Base-by-base conservation (phyloP, 352 stramenopile species). In the Globisporangium cystogenes region DNA sequence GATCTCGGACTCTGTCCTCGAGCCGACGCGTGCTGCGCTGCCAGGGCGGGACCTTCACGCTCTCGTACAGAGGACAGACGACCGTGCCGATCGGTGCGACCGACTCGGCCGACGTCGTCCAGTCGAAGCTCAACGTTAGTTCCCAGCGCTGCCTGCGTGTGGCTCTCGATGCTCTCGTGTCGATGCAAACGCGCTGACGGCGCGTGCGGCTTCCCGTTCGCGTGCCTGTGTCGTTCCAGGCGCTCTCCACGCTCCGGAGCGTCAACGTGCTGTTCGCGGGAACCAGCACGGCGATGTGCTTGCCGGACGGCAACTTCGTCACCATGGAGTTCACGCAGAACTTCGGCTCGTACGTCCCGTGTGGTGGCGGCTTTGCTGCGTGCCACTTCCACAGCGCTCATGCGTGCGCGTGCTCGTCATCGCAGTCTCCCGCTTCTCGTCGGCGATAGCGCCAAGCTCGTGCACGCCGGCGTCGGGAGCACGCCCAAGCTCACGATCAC, bases 281-380 rank as follows among this genome's bases (percentile, higher is more conserved):
- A 42, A 74, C 55, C 21, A 76, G 51, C 47, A 87, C 74, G 27
- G 76, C 72, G 6, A 67, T 84, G 42, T 92, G 81, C 64, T 74
- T 68, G 41, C 65, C 78, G 11, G 75, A 85, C 48, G 81, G 76
- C 39, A 88, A 77, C 36, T 83, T 81, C 48, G 72, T 83, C 47
- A 87, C 77, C 21, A 60, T 90, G 46, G 82, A 92, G 57, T 92
- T 92, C 65, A 83, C 70, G 15, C 82, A 92, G 57, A 69, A 90
- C 57, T 92, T 90, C 65, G 79, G 82, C 36, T 46, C 60, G 75
- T 83, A 68, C 53, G 71, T 60, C n/a, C 3, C 12, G 15, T 33
- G 23, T 12, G 23, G 20, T 2, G 23, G 7, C 16, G 35, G 8
- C 6, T 27, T 26, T 5, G 21, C 7, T 23, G 21, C 11, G 27